A percentile compares a stretch with the other conserved stretches of the same genome.
These are phyloP conservation scores for Protomyces arabidopsidicola DNA, from an alignment of 1,139 yeast species.

Conservation along the genomic window DNA sequence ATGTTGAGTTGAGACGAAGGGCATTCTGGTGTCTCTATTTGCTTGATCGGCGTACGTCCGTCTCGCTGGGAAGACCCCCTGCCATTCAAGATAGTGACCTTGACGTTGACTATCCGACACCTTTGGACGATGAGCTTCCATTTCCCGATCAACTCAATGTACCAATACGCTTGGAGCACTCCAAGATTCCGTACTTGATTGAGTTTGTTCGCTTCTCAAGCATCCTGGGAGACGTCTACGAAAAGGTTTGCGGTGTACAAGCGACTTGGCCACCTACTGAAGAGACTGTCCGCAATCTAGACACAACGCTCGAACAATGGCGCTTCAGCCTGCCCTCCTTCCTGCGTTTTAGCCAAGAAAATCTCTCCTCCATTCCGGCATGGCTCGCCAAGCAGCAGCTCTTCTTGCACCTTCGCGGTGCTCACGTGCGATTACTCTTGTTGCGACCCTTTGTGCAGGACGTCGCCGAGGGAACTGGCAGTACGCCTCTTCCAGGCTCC, in stretches of 20 bases:
- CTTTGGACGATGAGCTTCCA: slow-evolving; percentile 7
- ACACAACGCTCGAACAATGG: slow-evolving; percentile 18
- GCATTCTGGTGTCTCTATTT: slow-evolving; percentile 25
- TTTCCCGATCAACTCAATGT: slow-evolving; percentile 18
- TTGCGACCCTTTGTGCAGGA: slow-evolving; percentile 18
- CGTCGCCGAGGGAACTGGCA: background rate
- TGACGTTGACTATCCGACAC: slow-evolving; percentile 17
- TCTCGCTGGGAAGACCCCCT: slow-evolving; percentile 13
- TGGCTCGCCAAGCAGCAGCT: slow-evolving; percentile 24
- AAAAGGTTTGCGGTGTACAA: slow-evolving; percentile 13
- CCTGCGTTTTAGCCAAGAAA: slow-evolving; percentile 11
- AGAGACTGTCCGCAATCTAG: slow-evolving; percentile 4
- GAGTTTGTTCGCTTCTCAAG: slow-evolving; percentile 15
- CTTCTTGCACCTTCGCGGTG: slow-evolving; percentile 16
- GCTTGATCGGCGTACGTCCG: slow-evolving; percentile 20
- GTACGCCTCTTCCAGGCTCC: background rate
- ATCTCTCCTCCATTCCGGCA: background rate
- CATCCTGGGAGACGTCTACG: slow-evolving; percentile 16
- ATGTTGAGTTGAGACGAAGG: slow-evolving; percentile 6
- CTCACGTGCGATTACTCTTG: slow-evolving; percentile 13
- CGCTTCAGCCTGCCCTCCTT: slow-evolving; percentile 15
- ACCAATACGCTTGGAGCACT: slow-evolving; percentile 14
- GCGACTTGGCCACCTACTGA: slow-evolving; percentile 21
- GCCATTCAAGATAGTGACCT: slow-evolving; percentile 11
- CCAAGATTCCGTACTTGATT: slow-evolving; percentile 23